These are phyloP conservation scores for Alternaria angustiovoidea DNA, from an alignment of 2,329 filamentous ascomycete genomes.

Conservation along the genomic window DNA sequence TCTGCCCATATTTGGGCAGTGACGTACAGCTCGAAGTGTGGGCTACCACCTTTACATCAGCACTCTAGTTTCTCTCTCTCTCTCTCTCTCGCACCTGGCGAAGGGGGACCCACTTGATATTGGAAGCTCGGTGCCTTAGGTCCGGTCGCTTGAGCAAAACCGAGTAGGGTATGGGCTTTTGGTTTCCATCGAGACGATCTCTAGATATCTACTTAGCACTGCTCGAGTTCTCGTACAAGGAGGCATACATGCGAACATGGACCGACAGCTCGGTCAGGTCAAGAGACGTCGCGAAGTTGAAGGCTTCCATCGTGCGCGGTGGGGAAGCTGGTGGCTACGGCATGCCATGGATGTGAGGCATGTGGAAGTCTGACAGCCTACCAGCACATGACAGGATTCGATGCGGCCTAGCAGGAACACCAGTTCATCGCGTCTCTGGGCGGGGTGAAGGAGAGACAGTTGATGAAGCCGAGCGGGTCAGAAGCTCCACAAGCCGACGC, in stretches of 20 bases:
- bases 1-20: slow-evolving; percentile 95
- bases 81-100: background rate
- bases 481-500: slow-evolving; percentile 13
- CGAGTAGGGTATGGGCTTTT: slow-evolving; percentile 77
- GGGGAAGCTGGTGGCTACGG: slow-evolving; percentile 30
- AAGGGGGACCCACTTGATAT: slow-evolving; percentile 66
- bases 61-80: background rate
- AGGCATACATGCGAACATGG: slow-evolving; percentile 67
- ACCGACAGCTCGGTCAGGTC: slow-evolving; percentile 75
- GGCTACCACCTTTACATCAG: slow-evolving; percentile 56
- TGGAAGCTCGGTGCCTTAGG: slow-evolving; percentile 86
- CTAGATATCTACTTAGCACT: slow-evolving; percentile 55
- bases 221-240: background rate
- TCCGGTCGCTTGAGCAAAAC: slow-evolving; percentile 80
- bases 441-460: slow-evolving; percentile 17
- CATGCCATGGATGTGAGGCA: slow-evolving; percentile 33
- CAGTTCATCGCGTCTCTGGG: slow-evolving; percentile 4
- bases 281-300: slow-evolving; percentile 92
- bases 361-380: background rate
- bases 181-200: slow-evolving; percentile 79
- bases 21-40: slow-evolving; percentile 88
- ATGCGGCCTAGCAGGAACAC: slow-evolving; percentile 1
- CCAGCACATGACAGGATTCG: slow-evolving; percentile 6
- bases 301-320: slow-evolving; percentile 78
- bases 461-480: background rate